Conservation (phyloP, 139 green algal species). For the Ettlia oleoabundans region DNA sequence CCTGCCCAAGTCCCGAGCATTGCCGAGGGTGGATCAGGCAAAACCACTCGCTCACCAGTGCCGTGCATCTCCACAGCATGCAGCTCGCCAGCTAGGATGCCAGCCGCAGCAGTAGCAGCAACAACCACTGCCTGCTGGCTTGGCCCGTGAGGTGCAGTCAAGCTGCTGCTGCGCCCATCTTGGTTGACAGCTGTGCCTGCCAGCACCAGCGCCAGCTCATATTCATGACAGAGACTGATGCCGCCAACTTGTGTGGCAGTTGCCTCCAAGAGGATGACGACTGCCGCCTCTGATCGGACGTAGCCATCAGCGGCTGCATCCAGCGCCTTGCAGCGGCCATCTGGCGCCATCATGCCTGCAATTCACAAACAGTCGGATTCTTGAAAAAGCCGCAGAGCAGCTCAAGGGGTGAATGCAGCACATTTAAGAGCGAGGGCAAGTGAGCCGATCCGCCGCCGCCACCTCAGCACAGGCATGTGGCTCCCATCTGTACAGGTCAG, state of each 20-base stretch:
- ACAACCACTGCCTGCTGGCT: slow-evolving; percentile 51
- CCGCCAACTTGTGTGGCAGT: too few species aligned
- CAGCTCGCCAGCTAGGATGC: slow-evolving; percentile 33
- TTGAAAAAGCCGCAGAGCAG: too few species aligned
- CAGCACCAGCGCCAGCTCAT: slow-evolving; percentile 24
- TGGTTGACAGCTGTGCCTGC: slow-evolving; percentile 52
- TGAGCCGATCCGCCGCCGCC: too few species aligned
- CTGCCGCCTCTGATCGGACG: slow-evolving; percentile 56
- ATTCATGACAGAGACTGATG: too few species aligned
- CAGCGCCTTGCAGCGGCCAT: slow-evolving; percentile 62
- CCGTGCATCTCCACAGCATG: slow-evolving; percentile 63
- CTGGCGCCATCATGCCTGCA: slow-evolving; percentile 59
- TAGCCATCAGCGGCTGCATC: slow-evolving; percentile 58
- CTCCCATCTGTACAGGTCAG: slow-evolving; percentile 54
- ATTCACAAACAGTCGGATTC: too few species aligned
- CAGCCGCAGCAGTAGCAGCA: slow-evolving; percentile 21
- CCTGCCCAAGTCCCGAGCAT: not conserved
- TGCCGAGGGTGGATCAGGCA: too few species aligned
- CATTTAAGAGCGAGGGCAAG: too few species aligned
- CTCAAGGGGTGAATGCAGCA: too few species aligned
- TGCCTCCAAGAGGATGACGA: slow-evolving; percentile 39
- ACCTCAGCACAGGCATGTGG: not conserved
- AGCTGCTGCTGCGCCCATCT: slow-evolving; percentile 52
- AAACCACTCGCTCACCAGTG: slow-evolving; percentile 51
- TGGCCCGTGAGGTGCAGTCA: slow-evolving; percentile 65